Evolutionary conservation across 768 basidiomycete genomes (phyloP).

Genomic region (Cystobasidium ongulense): DNA sequence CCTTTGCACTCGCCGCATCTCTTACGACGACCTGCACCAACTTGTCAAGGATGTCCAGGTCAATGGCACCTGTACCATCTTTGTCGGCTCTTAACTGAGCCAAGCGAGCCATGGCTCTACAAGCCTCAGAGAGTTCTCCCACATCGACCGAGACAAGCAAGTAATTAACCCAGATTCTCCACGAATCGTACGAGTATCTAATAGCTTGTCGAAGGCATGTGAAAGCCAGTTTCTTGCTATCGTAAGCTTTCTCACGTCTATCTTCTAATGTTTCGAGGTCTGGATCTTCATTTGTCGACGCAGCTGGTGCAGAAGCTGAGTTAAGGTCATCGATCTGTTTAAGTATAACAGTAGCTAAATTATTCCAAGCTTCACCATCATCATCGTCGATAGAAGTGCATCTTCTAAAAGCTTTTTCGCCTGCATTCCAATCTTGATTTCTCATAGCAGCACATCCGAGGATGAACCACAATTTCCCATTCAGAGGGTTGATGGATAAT

Average conservation of each 20-base stretch:
- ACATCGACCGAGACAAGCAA: slow-evolving; percentile 88
- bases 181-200: slow-evolving; percentile 73
- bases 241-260: slow-evolving; percentile 43
- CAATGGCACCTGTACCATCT: slow-evolving; percentile 56
- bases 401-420: slow-evolving; percentile 69
- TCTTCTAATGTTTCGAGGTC: slow-evolving; percentile 5
- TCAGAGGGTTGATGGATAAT: slow-evolving; percentile 77
- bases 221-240: slow-evolving; percentile 76
- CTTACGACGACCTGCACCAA: slow-evolving; percentile 79
- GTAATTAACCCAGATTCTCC: slow-evolving; percentile 98
- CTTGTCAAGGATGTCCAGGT: slow-evolving; percentile 78
- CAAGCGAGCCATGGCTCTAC: slow-evolving; percentile 69
- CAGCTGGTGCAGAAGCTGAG: slow-evolving; percentile 40
- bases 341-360: slow-evolving; percentile 87
- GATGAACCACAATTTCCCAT: slow-evolving; percentile 85
- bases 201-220: slow-evolving; percentile 85
- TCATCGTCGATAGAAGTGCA: slow-evolving; percentile 90
- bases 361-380: slow-evolving; percentile 93
- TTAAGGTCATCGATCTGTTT: slow-evolving; percentile 56
- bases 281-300: slow-evolving; percentile 40
- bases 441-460: slow-evolving; percentile 84
- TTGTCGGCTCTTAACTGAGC: slow-evolving; percentile 63
- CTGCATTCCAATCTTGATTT: slow-evolving; percentile 74
- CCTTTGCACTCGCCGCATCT: slow-evolving; percentile 42
- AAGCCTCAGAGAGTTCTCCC: slow-evolving; percentile 80